These are phyloP conservation scores for Metschnikowia cubensis DNA, from an alignment of 805 yeast species.

Conservation along the genomic window DNA sequence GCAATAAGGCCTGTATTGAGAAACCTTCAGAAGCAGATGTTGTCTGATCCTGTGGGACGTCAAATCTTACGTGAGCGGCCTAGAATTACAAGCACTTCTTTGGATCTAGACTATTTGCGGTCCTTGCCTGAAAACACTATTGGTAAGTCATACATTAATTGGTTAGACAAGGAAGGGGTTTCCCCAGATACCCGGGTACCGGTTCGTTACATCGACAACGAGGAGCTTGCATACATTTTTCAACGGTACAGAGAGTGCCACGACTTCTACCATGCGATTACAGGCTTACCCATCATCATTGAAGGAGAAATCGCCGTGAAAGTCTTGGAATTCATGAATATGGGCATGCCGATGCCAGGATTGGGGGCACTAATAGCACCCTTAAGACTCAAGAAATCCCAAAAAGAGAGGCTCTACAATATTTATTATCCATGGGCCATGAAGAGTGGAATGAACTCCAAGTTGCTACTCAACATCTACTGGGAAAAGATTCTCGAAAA, in stretches of 20 bases:
- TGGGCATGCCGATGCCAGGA: constrained; percentile 94
- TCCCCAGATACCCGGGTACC: constrained; percentile 91
- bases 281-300: constrained; percentile 83
- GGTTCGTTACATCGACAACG: constrained; percentile 83
- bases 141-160: constrained; percentile 73
- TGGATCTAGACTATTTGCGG: constrained; percentile 59
- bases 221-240: constrained; percentile 86
- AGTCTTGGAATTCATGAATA: constrained; percentile 85
- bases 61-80: constrained; percentile 76
- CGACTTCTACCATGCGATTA: constrained; percentile 91
- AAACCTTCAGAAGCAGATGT: constrained; percentile 66
- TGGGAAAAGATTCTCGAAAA: constrained; percentile 83
- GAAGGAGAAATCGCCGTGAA: constrained; percentile 97
- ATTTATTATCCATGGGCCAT: constrained; percentile 89
- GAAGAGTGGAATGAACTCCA: constrained; percentile 63
- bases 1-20: constrained; percentile 68
- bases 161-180: constrained; percentile 85
- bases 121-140: constrained; percentile 62
- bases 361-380: constrained; percentile 91
- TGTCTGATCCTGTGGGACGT: constrained; percentile 71
- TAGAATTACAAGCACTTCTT: constrained; percentile 67
- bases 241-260: constrained; percentile 95
- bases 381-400: constrained; percentile 59
- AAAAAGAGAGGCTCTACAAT: constrained; percentile 58
- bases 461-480: constrained; percentile 79